A percentile compares a stretch with the other conserved stretches of the same genome.
Conservation (phyloP, 805 yeast species). For the Isabelozyma gotoi region DNA sequence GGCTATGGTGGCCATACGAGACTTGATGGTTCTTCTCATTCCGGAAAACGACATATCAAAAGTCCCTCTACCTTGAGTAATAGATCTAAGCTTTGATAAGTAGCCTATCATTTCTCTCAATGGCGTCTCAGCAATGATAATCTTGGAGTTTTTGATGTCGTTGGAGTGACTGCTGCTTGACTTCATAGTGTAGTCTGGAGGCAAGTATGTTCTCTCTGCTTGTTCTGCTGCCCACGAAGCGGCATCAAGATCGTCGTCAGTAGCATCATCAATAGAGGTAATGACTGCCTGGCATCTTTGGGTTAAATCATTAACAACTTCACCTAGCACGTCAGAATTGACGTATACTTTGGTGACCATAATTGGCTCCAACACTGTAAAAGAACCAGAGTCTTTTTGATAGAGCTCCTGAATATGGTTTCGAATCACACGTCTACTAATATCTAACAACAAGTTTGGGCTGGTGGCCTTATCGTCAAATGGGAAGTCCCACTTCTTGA, state of each 20-base stretch:
- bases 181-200: conserved; percentile 68
- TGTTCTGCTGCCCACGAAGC: conserved; percentile 51
- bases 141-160: conserved; percentile 44
- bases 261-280: conserved; percentile 66
- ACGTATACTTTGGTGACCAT: conserved; percentile 75
- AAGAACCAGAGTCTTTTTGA: conserved; percentile 20
- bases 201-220: conserved; percentile 66
- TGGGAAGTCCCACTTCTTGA: conserved; percentile 55
- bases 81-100: conserved; percentile 68
- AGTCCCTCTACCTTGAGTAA: conserved; percentile 87
- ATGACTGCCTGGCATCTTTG: conserved; percentile 77
- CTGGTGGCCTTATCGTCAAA: conserved; percentile 42
- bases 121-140: conserved; percentile 79
- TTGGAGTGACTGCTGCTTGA: conserved; percentile 9
- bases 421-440: conserved; percentile 38
- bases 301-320: conserved; percentile 80
- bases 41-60: conserved; percentile 77
- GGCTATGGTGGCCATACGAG: conserved; percentile 35
- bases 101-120: conserved; percentile 90
- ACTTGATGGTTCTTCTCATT: conserved; percentile 64
- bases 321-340: conserved; percentile 72
- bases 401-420: conserved; percentile 19
- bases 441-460: conserved; percentile 42
- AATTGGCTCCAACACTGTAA: conserved; percentile 78
- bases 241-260: conserved; percentile 31